Conservation (phyloP, 1,284 basidiomycete genomes). For the Microbotryum silenes-acaulis region DNA sequence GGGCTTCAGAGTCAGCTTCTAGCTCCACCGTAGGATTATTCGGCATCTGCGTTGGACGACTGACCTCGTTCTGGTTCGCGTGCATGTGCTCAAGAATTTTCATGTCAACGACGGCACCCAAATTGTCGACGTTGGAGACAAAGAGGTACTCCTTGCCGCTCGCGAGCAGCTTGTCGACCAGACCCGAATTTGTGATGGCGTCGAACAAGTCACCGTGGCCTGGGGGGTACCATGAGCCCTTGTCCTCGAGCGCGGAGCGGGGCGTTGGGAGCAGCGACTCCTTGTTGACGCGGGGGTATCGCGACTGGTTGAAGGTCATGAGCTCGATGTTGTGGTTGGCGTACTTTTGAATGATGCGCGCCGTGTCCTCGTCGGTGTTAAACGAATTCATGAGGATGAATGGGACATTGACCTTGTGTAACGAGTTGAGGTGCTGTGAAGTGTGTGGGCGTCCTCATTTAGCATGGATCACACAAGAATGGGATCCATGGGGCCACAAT, state of each 20-base stretch:
- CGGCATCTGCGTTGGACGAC: not conserved
- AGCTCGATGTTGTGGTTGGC: conserved; percentile 95
- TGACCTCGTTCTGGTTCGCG: conserved; percentile 17
- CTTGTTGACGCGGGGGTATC: conserved; percentile 95
- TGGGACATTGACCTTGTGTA: conserved; percentile 69
- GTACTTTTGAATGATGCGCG: conserved; percentile 98
- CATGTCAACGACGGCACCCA: conserved; percentile 91
- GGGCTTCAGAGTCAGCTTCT: conserved; percentile 45
- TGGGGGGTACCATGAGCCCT: conserved; percentile 97
- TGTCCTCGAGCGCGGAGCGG: conserved; percentile 77
- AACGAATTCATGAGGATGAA: conserved; percentile 99
- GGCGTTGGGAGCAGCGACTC: conserved; percentile 88
- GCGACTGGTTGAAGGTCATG: conserved; percentile 87
- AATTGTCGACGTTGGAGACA: conserved; percentile 97
- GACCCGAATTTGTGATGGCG: conserved; percentile 85
- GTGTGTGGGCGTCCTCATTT: not conserved
- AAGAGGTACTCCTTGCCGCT: conserved; percentile 99
- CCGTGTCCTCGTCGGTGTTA: conserved; percentile 95
- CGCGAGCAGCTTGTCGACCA: conserved; percentile 86
- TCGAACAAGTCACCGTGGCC: conserved; percentile 98
- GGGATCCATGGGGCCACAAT: not conserved
- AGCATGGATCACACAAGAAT: not conserved
- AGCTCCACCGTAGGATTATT: too few species aligned
- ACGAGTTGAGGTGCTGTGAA: conserved; percentile 51
- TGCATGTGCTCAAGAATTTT: conserved; percentile 77